A percentile compares a stretch with the other conserved stretches of the same genome.
These are phyloP conservation scores for Phalaenopsis hybrid DNA, from an alignment of 116 monocot species.

Conservation along the genomic window DNA sequence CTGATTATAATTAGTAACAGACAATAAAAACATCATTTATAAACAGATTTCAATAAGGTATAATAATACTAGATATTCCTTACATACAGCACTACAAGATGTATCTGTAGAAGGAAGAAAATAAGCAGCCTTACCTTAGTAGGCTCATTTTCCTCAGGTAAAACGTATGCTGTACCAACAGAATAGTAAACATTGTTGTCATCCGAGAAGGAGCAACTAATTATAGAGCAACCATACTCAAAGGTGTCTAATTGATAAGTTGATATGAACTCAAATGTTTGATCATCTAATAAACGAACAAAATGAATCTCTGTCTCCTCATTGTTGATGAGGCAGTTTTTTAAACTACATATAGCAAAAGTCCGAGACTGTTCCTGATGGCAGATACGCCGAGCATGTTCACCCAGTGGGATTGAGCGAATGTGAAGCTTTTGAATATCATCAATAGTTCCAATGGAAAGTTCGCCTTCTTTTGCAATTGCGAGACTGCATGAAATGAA, in stretches of 20 bases:
- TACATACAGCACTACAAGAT: not conserved
- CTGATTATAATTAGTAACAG: not conserved
- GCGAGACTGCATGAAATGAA: constrained; percentile 55
- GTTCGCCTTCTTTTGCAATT: constrained; percentile 99
- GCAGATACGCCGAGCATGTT: constrained; percentile 90
- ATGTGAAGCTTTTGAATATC: constrained; percentile 99
- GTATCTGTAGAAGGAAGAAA: not conserved
- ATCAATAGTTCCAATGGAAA: constrained; percentile 94
- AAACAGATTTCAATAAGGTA: constrained; percentile 1
- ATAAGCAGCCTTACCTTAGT: constrained; percentile 45
- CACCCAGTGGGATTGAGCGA: constrained; percentile 78
- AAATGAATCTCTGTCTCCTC: constrained; percentile 90
- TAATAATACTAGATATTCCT: not conserved
- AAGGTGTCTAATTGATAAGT: constrained; percentile 76
- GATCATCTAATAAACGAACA: constrained; percentile 85
- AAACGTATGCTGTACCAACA: constrained; percentile 94
- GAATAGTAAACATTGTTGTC: constrained; percentile 89
- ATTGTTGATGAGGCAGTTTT: constrained; percentile 39
- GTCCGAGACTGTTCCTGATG: constrained; percentile 94
- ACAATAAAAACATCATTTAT: not conserved
- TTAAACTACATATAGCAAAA: constrained; percentile 80
- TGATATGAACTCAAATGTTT: constrained; percentile 86
- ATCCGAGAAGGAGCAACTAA: constrained; percentile 93
- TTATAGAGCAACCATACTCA: constrained; percentile 86
- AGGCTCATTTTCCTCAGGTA: constrained; percentile 96